Evolutionary conservation across 2,329 filamentous ascomycete species (phyloP), one percentile per base, ranked within the genome.

Genomic region (Nemania abortiva): DNA sequence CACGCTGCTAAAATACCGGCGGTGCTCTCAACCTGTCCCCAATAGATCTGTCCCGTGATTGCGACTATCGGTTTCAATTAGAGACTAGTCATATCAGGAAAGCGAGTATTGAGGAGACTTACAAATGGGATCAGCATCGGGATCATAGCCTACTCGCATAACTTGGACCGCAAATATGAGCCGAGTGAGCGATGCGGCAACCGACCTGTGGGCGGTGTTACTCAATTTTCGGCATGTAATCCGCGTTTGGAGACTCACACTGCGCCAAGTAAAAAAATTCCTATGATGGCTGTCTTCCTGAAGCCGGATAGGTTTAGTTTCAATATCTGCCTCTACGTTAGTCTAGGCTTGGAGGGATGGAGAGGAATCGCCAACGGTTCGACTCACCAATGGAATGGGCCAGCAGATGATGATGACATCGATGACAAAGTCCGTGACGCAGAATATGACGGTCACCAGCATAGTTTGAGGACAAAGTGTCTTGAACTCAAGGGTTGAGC

Each of bases 301-400:
- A 24, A 18, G 4, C n/a, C 20, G 1, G 54, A 56, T n/a, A 69
- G 9, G 18, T 71, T 69, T 1, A 71, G 22, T 20, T 37, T 45
- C 69, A 66, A 71, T 10, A 69, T n/a, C 63, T 71, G 7, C 1
- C 34, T 7, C 13, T 5, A 34, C 0, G 11, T 70, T 64, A 70
- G 55, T 27, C n/a, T n/a, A n/a, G n/a, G n/a, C n/a, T n/a, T n/a
- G n/a, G n/a, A n/a, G n/a, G n/a, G n/a, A n/a, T n/a, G n/a, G n/a
- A n/a, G n/a, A n/a, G n/a, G n/a, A n/a, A n/a, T n/a, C n/a, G n/a
- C n/a, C n/a, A n/a, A 49, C 6, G 9, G n/a, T 22, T 52, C 15
- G 31, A n/a, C 66, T 27, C 65, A 74, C 74, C 53, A 74, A n/a
- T 27, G 72, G 73, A 10, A 74, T 64, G 9, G 74, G 74, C 9